These are phyloP conservation scores for Microdochium nivale DNA, from an alignment of 2,329 filamentous ascomycete genomes.

Conservation along the genomic window DNA sequence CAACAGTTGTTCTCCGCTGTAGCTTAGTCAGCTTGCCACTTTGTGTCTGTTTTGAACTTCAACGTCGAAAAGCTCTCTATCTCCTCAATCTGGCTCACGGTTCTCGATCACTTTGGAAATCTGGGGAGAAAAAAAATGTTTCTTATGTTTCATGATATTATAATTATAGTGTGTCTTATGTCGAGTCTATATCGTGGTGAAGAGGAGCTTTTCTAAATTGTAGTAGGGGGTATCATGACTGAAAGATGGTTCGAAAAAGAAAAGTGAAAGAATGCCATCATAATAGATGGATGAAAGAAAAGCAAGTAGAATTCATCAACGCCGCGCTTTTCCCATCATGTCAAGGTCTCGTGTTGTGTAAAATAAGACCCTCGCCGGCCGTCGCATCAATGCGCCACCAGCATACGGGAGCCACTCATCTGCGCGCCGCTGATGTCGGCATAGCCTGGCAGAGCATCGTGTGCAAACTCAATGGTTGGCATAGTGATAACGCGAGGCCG, in stretches of 20 bases:
- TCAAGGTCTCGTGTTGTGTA: neutral
- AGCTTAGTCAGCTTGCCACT: no score
- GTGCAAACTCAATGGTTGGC: slow-evolving; percentile 20
- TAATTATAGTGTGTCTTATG: no score
- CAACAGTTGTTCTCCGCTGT: no score
- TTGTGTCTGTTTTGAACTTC: no score
- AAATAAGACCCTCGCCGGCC: neutral
- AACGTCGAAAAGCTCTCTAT: no score
- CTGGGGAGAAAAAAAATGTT: no score
- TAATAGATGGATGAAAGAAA: neutral
- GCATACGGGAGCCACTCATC: neutral
- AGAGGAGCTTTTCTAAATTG: no score
- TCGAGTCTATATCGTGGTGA: no score
- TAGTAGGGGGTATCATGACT: no score
- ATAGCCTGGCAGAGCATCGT: slow-evolving; percentile 26
- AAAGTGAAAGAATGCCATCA: neutral
- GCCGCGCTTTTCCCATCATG: neutral
- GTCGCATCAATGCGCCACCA: neutral
- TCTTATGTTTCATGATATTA: no score
- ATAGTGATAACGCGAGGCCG: slow-evolving; percentile 29
- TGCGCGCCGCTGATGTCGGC: slow-evolving; percentile 6
- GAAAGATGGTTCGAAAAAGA: neutral
- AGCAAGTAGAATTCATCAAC: neutral
- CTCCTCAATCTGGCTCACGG: no score
- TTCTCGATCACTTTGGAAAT: no score